A percentile compares a stretch with the other conserved stretches of the same genome.
These are phyloP conservation scores for Xylaria arbuscula DNA, from an alignment of 2,329 filamentous ascomycete genomes.

Conservation along the genomic window DNA sequence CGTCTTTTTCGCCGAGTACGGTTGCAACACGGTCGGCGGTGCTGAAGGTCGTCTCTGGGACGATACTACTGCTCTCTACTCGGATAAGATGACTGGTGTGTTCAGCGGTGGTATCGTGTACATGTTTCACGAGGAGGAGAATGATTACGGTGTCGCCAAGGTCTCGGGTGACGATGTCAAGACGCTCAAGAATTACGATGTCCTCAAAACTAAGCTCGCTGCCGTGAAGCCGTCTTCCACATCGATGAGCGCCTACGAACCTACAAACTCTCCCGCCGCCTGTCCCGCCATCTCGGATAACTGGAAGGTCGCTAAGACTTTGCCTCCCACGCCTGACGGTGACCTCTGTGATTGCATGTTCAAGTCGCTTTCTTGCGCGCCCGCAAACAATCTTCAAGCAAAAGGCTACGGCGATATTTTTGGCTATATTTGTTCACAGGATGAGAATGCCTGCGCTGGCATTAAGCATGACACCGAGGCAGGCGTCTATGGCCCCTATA, in stretches of 20 bases:
- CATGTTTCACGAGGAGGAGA: conserved; percentile 83
- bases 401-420: conserved; percentile 64
- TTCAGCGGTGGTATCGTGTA: conserved; percentile 87
- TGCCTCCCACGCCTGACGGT: conserved; percentile 78
- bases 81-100: conserved; percentile 74
- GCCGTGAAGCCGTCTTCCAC: conserved; percentile 69
- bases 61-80: conserved; percentile 75
- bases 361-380: conserved; percentile 70
- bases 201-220: conserved; percentile 70
- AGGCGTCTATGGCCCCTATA: conserved; percentile 71
- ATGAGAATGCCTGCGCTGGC: conserved; percentile 63
- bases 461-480: conserved; percentile 66
- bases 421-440: conserved; percentile 55
- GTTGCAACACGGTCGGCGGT: conserved; percentile 71
- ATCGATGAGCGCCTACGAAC: conserved; percentile 68
- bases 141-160: conserved; percentile 75
- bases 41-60: conserved; percentile 73
- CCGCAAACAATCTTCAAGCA: conserved; percentile 62
- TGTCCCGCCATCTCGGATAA: conserved; percentile 69
- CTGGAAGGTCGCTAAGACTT: conserved; percentile 70
- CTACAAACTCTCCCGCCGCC: conserved; percentile 70
- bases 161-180: conserved; percentile 63
- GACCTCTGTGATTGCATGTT: conserved; percentile 79
- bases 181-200: conserved; percentile 73
- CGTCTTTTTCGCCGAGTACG: conserved; percentile 85